phyloP scores from a whole-genome alignment of 1,139 yeast species.

The Magnusiomyces suaveolens region DNA sequence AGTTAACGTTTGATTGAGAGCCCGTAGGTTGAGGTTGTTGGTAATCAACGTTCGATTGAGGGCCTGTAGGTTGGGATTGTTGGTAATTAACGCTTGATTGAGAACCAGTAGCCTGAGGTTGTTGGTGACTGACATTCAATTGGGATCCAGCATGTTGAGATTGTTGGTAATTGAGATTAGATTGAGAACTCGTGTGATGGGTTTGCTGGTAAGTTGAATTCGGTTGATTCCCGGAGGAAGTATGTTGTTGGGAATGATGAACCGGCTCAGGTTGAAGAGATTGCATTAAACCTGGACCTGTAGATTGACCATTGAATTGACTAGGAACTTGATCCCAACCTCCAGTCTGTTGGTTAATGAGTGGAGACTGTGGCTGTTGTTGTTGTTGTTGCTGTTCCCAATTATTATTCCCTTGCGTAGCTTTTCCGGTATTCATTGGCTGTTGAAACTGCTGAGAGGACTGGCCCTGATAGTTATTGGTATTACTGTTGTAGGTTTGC shows the following conservation, averaged over 20 bases:
- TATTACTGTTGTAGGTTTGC: neutral
- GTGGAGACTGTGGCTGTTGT: conserved; percentile 3
- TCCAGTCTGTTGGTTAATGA: neutral
- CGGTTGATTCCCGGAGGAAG: too few species aligned
- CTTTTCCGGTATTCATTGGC: neutral
- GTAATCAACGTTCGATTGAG: neutral
- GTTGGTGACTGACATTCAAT: neutral
- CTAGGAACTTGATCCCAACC: neutral
- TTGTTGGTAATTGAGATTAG: neutral
- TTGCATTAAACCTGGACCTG: neutral
- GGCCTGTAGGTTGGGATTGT: neutral
- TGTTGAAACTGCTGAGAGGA: conserved; percentile 4
- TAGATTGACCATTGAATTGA: neutral
- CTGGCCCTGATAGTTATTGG: neutral
- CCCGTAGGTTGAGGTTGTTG: too few species aligned
- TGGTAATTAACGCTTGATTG: neutral
- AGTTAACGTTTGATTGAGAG: too few species aligned
- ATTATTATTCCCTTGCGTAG: neutral
- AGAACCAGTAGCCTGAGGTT: neutral
- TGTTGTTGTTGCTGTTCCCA: neutral
- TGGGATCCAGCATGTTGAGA: neutral
- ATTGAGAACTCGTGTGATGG: neutral
- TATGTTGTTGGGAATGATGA: neutral
- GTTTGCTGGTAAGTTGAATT: neutral
- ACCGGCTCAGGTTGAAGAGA: neutral